Evolutionary conservation across 208 protist species (phyloP).

Genomic region (Balamuthia mandrillaris): DNA sequence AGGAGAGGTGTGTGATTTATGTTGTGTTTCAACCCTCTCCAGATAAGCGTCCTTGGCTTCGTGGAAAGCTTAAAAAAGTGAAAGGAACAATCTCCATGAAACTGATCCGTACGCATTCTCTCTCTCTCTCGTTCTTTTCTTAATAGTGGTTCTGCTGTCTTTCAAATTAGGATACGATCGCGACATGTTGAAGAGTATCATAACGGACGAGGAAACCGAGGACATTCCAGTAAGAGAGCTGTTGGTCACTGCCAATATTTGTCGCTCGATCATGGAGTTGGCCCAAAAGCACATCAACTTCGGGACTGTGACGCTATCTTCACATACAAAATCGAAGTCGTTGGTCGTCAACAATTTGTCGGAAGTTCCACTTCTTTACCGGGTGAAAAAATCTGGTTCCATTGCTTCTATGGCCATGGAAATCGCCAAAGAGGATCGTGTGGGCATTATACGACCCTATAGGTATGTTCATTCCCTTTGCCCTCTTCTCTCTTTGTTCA

Average conservation of each 20-base stretch:
- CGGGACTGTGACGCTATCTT: conserved; percentile 51
- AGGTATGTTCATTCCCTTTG: too few relatives aligned
- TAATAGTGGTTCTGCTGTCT: too few relatives aligned
- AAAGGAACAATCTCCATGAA: conserved; percentile 49
- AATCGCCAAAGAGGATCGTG: conserved; percentile 50
- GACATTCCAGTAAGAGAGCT: conserved; percentile 1
- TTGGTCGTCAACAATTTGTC: conserved; percentile 65
- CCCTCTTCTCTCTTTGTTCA: too few relatives aligned
- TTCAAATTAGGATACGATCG: conserved; percentile 26
- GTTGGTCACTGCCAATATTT: conserved; percentile 52
- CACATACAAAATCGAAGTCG: conserved; percentile 40
- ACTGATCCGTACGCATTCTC: neutral
- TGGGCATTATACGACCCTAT: conserved; percentile 64
- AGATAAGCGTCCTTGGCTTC: conserved; percentile 47
- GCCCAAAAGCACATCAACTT: conserved; percentile 71
- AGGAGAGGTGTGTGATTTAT: conserved; percentile 48
- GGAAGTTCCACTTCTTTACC: conserved; percentile 66
- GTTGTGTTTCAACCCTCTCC: conserved; percentile 40
- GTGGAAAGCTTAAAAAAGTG: conserved; percentile 51
- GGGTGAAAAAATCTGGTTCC: conserved; percentile 56
- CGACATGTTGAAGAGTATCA: neutral
- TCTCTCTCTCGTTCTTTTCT: neutral
- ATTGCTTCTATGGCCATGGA: conserved; percentile 60
- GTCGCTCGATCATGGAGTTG: conserved; percentile 59
- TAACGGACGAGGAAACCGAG: too few relatives aligned